These are phyloP conservation scores for Trametes meyenii DNA, from an alignment of 768 basidiomycete genomes.

Conservation along the genomic window DNA sequence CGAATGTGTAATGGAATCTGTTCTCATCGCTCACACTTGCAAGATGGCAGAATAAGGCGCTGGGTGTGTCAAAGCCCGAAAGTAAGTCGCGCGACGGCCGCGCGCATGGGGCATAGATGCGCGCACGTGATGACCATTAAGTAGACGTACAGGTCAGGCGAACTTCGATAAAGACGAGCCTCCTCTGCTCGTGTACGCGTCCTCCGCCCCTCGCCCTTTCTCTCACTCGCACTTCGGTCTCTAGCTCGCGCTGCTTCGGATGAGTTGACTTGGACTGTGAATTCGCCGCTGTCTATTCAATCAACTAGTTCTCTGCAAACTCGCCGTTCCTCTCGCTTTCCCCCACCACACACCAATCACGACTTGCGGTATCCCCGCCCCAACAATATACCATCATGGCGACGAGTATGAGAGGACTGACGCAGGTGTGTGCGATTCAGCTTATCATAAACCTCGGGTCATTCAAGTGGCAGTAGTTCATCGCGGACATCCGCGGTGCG, in stretches of 20 bases:
- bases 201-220: not conserved
- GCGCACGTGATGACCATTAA: slow-evolving; percentile 4
- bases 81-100: not conserved
- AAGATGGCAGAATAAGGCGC: not conserved
- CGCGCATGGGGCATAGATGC: not conserved
- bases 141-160: not conserved
- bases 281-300: not conserved
- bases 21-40: not conserved
- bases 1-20: slow-evolving; percentile 11
- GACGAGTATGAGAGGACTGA: slow-evolving; percentile 87
- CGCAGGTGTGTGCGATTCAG: slow-evolving; percentile 59
- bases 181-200: slow-evolving; percentile 1
- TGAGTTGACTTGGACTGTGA: slow-evolving; percentile 3
- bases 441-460: not conserved
- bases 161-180: slow-evolving; percentile 4
- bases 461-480: slow-evolving; percentile 65
- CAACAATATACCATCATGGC: slow-evolving; percentile 61
- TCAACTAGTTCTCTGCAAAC: not conserved
- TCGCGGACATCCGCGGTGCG: slow-evolving; percentile 97
- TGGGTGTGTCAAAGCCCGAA: not conserved
- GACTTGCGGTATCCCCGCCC: slow-evolving; percentile 9
- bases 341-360: slow-evolving; percentile 1
- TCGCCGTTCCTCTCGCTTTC: not conserved
- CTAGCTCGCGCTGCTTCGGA: slow-evolving; percentile 4
- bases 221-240: not conserved